Base-by-base conservation (phyloP, 2,329 filamentous ascomycete species). In the Aspergillus novoparasiticus region DNA sequence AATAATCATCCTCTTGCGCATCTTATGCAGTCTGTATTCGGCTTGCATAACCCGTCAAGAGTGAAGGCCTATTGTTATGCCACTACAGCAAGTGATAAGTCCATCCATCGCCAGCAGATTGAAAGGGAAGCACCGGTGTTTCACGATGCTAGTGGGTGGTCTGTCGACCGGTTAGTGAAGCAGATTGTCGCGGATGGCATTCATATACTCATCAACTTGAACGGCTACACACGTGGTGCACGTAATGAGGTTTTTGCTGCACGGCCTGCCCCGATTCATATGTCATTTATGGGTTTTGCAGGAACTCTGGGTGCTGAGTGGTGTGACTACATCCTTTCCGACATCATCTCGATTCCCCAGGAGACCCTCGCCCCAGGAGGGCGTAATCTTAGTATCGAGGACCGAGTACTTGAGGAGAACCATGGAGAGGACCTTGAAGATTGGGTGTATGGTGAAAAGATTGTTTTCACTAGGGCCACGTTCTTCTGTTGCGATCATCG, bases 281-380 rank as follows among this genome's bases (percentile, higher is more conserved):
- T 99, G 95, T 97, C 95, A 0, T 99, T 99, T 73, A 99, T 99
- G 95, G 95, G 95, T 0, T 99, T 99, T 75, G 95, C 95, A 0
- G 95, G 95, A 11, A 97, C 94, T 0, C 82, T 99, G 1, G 95
- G 95, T 6, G 95, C 95, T 3, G 95, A 99, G 75, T 99, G 95
- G 95, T 99, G 95, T 71, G 95, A 99, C 76, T 99, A 99, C 73
- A 89, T 99, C 19, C 86, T 98, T 30, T 94, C 95, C 4, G 95
- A 99, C 73, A 84, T 90, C 57, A 94, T 90, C 1, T 93, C 95
- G 0, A 90, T 99, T 59, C 95, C 95, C 0, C 85, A 85, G 0
- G 87, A 89, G 30, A 97, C 94, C 0, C 82, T 98, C 32, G 88
- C 93, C 14, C 93, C 93, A 1, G 91, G 88, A 80, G 87, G 93